These are phyloP conservation scores for Spinellus fusiger DNA, from an alignment of 192 early-diverging fungal species.

Conservation along the genomic window DNA sequence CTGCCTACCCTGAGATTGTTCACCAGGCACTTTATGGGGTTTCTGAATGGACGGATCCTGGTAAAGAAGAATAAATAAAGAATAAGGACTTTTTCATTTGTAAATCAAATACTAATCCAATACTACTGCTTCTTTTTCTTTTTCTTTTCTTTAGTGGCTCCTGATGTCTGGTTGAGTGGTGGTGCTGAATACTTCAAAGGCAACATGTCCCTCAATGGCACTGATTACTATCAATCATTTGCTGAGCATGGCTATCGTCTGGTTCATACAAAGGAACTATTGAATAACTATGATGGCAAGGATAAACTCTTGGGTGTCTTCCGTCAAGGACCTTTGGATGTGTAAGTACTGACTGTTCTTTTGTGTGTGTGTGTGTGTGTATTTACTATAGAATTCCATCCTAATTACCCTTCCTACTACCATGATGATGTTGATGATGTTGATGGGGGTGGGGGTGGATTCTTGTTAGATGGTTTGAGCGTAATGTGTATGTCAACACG, in stretches of 20 bases:
- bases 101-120: not conserved
- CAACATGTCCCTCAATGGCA: conserved; percentile 34
- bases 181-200: conserved; percentile 55
- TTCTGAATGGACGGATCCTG: conserved; percentile 33
- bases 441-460: not conserved
- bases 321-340: conserved; percentile 50
- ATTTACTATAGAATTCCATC: not conserved
- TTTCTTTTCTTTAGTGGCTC: conserved; percentile 11
- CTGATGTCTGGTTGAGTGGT: conserved; percentile 61
- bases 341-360: conserved; percentile 14
- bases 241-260: conserved; percentile 50
- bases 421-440: not conserved
- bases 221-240: conserved; percentile 47
- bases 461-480: conserved; percentile 47
- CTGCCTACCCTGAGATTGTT: conserved; percentile 46
- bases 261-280: conserved; percentile 38
- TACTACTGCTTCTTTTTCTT: too few species aligned
- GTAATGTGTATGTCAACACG: conserved; percentile 50
- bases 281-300: conserved; percentile 44
- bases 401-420: not conserved
- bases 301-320: conserved; percentile 60
- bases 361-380: too few species aligned
- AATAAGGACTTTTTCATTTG: not conserved
- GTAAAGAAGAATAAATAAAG: not conserved
- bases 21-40: conserved; percentile 53